Conservation (phyloP, 352 stramenopile species). For the Pilasporangium apinafurcum region DNA sequence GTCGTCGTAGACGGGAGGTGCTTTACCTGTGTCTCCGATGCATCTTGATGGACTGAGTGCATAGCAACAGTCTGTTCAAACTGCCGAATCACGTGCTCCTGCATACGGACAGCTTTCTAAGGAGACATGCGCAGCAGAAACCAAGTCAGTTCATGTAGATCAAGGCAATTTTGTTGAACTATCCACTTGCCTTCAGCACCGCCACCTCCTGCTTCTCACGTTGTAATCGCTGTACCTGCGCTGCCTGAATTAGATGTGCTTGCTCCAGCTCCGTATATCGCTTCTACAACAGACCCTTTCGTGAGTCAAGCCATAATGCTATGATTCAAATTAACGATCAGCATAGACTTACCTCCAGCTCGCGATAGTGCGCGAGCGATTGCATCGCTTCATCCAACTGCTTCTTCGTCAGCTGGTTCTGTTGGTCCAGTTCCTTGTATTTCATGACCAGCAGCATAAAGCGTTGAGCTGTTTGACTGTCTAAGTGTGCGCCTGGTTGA, state of each 20-base stretch:
- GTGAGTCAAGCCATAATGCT: not conserved
- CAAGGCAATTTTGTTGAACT: no score
- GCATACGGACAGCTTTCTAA: slow-evolving; percentile 60
- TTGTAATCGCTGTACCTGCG: slow-evolving; percentile 61
- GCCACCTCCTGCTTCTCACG: slow-evolving; percentile 48
- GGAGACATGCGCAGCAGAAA: not conserved
- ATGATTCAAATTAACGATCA: not conserved
- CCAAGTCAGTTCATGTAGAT: not conserved
- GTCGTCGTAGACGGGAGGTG: not conserved
- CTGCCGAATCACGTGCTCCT: slow-evolving; percentile 77
- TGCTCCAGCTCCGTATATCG: slow-evolving; percentile 58
- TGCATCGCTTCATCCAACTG: slow-evolving; percentile 28
- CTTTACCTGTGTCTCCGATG: not conserved
- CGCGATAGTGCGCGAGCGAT: slow-evolving; percentile 15
- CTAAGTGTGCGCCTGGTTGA: slow-evolving; percentile 1
- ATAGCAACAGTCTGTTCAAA: slow-evolving; percentile 59
- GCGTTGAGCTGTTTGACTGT: slow-evolving; percentile 25
- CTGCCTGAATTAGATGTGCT: slow-evolving; percentile 60
- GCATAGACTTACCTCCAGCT: slow-evolving; percentile 27
- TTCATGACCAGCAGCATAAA: slow-evolving; percentile 50
- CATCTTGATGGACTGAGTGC: slow-evolving; percentile 11
- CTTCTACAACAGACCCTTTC: slow-evolving; percentile 1
- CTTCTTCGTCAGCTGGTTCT: slow-evolving; percentile 20
- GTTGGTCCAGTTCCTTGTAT: slow-evolving; percentile 56
- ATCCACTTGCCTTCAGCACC: slow-evolving; percentile 31